A percentile compares a stretch with the other conserved stretches of the same genome.
Conservation (phyloP, 306 rosid genomes). For the Malus domestica region ASM211411v1 NC_041795.1:30069001-30069500, state of each 20-base stretch:
- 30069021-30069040: not conserved
- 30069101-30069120: constrained; percentile 69
- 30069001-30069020: constrained; percentile 5
- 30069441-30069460: not conserved
- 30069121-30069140: constrained; percentile 74
- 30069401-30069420: not conserved
- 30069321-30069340: not conserved
- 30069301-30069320: constrained; percentile 64
- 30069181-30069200: constrained; percentile 1
- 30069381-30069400: not conserved
- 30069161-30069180: constrained; percentile 25
- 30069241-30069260: constrained; percentile 97
- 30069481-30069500: constrained; percentile 49
- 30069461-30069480: constrained; percentile 20
- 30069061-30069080: constrained; percentile 64
- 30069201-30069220: constrained; percentile 49
- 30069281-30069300: constrained; percentile 96
- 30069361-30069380: not conserved
- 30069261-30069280: constrained; percentile 97
- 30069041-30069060: constrained; percentile 21
- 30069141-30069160: constrained; percentile 73
- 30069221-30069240: constrained; percentile 94
- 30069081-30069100: constrained; percentile 80
- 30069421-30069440: not conserved
- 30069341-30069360: constrained; percentile 9